Conservation (phyloP, 768 basidiomycete genomes). For the Lentinula guzmanii region DNA sequence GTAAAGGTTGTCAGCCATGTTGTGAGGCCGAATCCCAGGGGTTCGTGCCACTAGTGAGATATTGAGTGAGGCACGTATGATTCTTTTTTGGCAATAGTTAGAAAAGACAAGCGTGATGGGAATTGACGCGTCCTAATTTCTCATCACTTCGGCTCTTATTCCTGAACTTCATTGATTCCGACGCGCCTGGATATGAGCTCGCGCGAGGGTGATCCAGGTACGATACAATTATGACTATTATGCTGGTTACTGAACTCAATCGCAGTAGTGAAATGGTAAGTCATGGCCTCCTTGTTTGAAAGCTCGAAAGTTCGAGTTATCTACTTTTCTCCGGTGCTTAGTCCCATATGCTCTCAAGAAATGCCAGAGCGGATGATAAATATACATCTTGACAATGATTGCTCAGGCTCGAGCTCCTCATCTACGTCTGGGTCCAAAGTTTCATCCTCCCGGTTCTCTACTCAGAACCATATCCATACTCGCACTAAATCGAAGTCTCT, state of each 20-base stretch:
- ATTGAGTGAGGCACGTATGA: not conserved
- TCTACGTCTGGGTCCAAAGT: conserved; percentile 1
- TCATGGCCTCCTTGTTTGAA: not conserved
- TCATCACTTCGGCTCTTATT: not conserved
- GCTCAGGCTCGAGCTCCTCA: conserved; percentile 15
- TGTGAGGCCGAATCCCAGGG: not conserved
- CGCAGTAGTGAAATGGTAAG: conserved; percentile 7
- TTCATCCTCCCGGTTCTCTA: conserved; percentile 7
- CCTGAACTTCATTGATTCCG: not conserved
- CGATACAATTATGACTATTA: not conserved
- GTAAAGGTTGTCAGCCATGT: conserved; percentile 51
- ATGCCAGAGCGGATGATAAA: conserved; percentile 42
- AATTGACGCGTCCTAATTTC: not conserved
- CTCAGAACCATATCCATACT: conserved; percentile 5
- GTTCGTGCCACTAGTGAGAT: not conserved
- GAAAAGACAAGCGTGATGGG: not conserved
- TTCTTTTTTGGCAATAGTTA: not conserved
- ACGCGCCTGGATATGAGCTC: not conserved
- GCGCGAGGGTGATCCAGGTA: not conserved
- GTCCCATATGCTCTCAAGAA: conserved; percentile 42
- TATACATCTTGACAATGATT: conserved; percentile 43
- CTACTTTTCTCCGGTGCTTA: conserved; percentile 13
- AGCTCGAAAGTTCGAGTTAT: not conserved
- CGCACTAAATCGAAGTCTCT: conserved; percentile 1
- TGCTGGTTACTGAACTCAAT: not conserved